Evolutionary conservation across 129 eudicot species (phyloP).

Genomic region (Pseudognaphalium luteoalbum): DNA sequence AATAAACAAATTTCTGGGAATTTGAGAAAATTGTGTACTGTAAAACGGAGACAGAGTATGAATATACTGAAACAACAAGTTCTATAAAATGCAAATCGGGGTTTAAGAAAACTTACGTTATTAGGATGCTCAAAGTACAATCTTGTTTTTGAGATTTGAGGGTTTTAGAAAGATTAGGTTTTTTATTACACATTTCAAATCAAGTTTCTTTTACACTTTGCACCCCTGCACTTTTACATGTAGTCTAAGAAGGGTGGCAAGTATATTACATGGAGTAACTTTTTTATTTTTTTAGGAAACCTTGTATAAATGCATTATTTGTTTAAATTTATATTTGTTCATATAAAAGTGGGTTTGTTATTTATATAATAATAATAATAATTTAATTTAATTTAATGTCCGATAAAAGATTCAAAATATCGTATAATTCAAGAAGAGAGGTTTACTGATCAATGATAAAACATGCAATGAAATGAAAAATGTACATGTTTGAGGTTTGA

Average conservation of each 20-base stretch:
- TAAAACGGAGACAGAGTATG: background rate
- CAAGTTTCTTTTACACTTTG: background rate
- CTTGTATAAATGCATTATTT: too few relatives aligned
- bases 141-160: conserved; percentile 7
- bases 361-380: too few relatives aligned
- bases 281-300: too few relatives aligned
- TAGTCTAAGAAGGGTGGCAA: background rate
- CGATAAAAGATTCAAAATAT: too few relatives aligned
- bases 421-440: too few relatives aligned
- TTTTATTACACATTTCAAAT: background rate
- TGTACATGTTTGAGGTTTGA: too few relatives aligned
- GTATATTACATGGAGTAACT: too few relatives aligned
- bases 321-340: too few relatives aligned
- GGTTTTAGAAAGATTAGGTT: conserved; percentile 30
- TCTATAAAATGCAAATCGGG: background rate
- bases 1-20: background rate
- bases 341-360: too few relatives aligned
- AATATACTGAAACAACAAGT: background rate
- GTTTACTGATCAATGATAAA: too few relatives aligned
- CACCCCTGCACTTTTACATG: background rate
- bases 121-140: conserved; percentile 11
- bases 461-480: too few relatives aligned
- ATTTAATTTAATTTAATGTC: too few relatives aligned
- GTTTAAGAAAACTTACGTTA: conserved; percentile 17
- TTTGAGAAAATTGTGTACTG: background rate